These are phyloP conservation scores for Elongisporangium anandrum DNA, from an alignment of 352 stramenopile species.

Conservation along the genomic window DNA sequence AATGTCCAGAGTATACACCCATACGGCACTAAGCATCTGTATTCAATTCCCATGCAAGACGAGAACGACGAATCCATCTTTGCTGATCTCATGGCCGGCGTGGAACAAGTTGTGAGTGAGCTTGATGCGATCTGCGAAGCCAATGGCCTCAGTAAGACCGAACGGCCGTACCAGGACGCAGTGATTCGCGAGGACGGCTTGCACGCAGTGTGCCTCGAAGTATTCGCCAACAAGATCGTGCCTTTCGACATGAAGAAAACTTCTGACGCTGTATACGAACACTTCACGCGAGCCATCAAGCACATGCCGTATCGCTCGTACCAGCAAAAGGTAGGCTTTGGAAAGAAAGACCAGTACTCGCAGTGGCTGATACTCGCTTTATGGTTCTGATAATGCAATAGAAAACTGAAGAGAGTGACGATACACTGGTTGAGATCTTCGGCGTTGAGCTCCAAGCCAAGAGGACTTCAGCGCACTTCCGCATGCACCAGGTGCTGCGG, in stretches of 20 bases:
- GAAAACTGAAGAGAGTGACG: conserved; percentile 36
- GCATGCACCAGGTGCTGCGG: conserved; percentile 44
- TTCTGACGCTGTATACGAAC: conserved; percentile 37
- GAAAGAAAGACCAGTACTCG: no score
- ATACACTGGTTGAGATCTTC: conserved; percentile 51
- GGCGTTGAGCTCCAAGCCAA: conserved; percentile 42
- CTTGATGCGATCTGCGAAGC: conserved; percentile 48
- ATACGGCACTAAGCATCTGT: background rate
- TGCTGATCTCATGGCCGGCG: conserved; percentile 31
- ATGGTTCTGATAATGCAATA: conserved; percentile 4
- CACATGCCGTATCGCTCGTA: conserved; percentile 52
- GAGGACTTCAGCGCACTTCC: conserved; percentile 39
- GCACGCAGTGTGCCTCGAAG: conserved; percentile 38
- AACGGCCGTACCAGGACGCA: conserved; percentile 41
- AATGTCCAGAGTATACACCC: background rate
- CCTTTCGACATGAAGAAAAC: conserved; percentile 39
- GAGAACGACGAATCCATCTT: conserved; percentile 48
- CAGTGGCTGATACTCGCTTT: background rate
- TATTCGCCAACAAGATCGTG: conserved; percentile 56
- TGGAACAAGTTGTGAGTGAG: conserved; percentile 33
- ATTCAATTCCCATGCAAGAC: conserved; percentile 1
- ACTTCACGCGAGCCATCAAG: conserved; percentile 51
- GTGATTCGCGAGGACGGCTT: conserved; percentile 30
- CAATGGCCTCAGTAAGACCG: conserved; percentile 39
- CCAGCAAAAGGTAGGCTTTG: conserved; percentile 38